A percentile compares a stretch with the other conserved stretches of the same genome.
phyloP scores from a whole-genome alignment of 2,329 filamentous ascomycete genomes.

The Emericellopsis cladophorae region DNA sequence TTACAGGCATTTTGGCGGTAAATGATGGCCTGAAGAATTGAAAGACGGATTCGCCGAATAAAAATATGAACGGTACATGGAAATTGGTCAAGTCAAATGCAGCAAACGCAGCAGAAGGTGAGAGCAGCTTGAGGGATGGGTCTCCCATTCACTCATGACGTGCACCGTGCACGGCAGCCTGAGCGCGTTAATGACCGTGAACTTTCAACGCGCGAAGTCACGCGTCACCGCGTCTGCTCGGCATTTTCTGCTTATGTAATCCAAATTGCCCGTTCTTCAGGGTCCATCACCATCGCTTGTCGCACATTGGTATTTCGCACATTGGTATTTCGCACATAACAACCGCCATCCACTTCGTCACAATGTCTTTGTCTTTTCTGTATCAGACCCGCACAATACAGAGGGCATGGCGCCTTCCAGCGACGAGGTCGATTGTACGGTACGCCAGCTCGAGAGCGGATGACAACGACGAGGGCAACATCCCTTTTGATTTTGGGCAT shows the following conservation, averaged over 20 bases:
- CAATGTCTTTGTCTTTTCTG: constrained; percentile 50
- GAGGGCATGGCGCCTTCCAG: constrained; percentile 5
- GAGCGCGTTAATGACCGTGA: background rate
- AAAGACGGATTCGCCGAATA: background rate
- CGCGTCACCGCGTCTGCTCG: constrained; percentile 2
- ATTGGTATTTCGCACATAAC: background rate
- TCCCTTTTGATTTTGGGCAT: constrained; percentile 39
- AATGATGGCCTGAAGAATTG: background rate
- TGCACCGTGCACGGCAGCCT: background rate
- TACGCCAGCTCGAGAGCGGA: background rate
- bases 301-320: background rate
- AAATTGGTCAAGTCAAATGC: background rate
- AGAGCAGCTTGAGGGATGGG: background rate
- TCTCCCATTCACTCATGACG: background rate
- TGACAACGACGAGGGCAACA: constrained; percentile 11
- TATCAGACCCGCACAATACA: constrained; percentile 56
- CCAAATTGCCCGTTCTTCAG: background rate
- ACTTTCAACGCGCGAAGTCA: constrained; percentile 5
- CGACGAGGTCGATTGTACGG: background rate
- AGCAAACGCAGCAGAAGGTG: too few relatives aligned
- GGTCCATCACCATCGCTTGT: background rate
- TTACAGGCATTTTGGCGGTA: constrained; percentile 27
- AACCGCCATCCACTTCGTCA: background rate
- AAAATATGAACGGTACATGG: background rate
- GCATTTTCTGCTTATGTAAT: too few relatives aligned